Conservation (phyloP, 2,329 filamentous ascomycete genomes). For the Tolypocladium inflatum region DNA sequence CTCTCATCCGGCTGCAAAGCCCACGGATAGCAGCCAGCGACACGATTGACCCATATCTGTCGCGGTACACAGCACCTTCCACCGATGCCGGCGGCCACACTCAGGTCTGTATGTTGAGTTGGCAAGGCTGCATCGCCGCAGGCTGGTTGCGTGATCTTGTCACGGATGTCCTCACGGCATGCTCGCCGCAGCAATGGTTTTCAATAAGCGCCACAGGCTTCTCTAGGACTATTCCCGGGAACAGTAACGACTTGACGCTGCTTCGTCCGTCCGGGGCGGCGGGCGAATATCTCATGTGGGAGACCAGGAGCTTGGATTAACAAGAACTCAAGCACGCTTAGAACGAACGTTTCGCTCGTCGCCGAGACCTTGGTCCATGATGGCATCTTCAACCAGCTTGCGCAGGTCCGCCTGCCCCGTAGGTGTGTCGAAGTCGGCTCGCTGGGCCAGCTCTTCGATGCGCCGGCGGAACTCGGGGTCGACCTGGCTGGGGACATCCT, state of each 20-base stretch:
- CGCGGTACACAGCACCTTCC: constrained; percentile 51
- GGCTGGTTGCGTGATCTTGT: constrained; percentile 41
- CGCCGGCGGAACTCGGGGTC: constrained; percentile 76
- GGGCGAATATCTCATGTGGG: constrained; percentile 52
- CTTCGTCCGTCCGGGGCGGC: constrained; percentile 38
- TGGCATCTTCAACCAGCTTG: constrained; percentile 69
- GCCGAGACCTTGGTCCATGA: constrained; percentile 55
- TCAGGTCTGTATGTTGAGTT: constrained; percentile 41
- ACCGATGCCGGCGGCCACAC: constrained; percentile 18
- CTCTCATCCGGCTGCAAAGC: constrained; percentile 55
- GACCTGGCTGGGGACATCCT: constrained; percentile 51
- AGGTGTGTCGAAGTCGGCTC: constrained; percentile 74
- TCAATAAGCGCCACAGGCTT: constrained; percentile 43
- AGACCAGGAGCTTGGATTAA: constrained; percentile 38
- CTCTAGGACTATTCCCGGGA: constrained; percentile 31
- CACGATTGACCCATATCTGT: constrained; percentile 57
- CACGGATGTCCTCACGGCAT: constrained; percentile 30
- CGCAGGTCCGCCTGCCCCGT: constrained; percentile 73
- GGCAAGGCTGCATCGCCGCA: constrained; percentile 48
- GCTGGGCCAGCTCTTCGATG: constrained; percentile 80
- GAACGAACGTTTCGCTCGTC: constrained; percentile 56
- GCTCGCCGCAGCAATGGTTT: constrained; percentile 43
- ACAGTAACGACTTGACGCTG: constrained; percentile 41
- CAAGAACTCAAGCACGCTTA: constrained; percentile 38
- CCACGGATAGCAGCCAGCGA: constrained; percentile 51